A percentile compares a stretch with the other conserved stretches of the same genome.
Evolutionary conservation across 352 stramenopile species (phyloP).

Genomic region (Globisporangium carolinianum): DNA sequence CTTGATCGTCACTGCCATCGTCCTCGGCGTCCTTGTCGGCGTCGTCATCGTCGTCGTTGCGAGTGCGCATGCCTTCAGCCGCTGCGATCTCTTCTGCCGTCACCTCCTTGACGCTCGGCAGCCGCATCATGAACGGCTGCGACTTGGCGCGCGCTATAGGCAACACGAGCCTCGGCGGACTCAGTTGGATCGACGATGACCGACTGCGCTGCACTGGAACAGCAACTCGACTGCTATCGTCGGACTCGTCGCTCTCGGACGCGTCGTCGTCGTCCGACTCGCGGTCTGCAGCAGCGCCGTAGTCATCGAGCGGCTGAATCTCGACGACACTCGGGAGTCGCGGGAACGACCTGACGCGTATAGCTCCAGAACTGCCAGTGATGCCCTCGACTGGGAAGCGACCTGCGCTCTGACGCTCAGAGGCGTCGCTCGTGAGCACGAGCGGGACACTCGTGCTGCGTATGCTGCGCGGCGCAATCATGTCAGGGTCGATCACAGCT

Average conservation of each 20-base stretch:
- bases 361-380: background rate
- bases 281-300: constrained; percentile 1
- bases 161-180: constrained; percentile 7
- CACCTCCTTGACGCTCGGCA: constrained; percentile 32
- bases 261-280: constrained; percentile 8
- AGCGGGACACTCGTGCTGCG: constrained; percentile 21
- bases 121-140: constrained; percentile 17
- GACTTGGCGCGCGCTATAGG: constrained; percentile 20
- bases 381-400: constrained; percentile 6
- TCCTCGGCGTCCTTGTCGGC: background rate
- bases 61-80: constrained; percentile 1
- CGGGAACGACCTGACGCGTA: constrained; percentile 7
- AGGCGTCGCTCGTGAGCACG: constrained; percentile 6
- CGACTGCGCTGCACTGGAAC: constrained; percentile 2
- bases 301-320: constrained; percentile 10
- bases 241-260: constrained; percentile 10
- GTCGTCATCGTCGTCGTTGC: background rate
- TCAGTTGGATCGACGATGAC: constrained; percentile 19
- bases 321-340: constrained; percentile 14
- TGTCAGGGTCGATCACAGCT: background rate
- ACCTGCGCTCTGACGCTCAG: constrained; percentile 1
- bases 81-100: constrained; percentile 4
- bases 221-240: background rate
- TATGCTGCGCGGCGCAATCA: constrained; percentile 1
- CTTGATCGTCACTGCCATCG: background rate